phyloP scores from a whole-genome alignment of 176 grass and related monocot species.

The Calamus simplicifolius region DNA sequence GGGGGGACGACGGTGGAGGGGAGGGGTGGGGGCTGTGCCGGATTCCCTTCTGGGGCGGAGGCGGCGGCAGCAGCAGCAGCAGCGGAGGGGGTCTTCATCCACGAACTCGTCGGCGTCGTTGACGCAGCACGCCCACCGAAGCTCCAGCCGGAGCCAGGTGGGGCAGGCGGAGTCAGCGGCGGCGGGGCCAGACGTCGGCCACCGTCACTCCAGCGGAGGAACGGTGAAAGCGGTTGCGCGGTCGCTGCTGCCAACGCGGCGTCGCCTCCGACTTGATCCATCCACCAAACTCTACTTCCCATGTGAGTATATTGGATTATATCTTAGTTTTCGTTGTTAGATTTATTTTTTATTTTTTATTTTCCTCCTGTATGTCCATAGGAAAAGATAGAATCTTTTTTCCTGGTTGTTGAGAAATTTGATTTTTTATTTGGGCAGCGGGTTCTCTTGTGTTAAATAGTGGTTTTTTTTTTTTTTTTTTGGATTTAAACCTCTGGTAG shows the following conservation, averaged over 20 bases:
- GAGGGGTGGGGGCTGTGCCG: conserved; percentile 13
- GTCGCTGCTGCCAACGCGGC: conserved; percentile 63
- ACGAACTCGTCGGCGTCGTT: background rate
- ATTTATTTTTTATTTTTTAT: background rate
- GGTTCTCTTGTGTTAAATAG: no score
- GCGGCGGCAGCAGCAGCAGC: no score
- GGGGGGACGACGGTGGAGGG: background rate
- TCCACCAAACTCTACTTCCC: conserved; percentile 83
- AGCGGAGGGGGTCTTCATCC: conserved; percentile 7
- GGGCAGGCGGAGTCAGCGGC: background rate
- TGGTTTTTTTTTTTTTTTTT: no score
- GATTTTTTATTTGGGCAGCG: no score
- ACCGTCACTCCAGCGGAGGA: conserved; percentile 6
- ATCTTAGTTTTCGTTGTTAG: background rate
- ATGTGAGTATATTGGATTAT: conserved; percentile 28
- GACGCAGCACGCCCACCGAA: no score
- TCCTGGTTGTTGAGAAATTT: background rate
- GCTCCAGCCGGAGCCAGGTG: no score
- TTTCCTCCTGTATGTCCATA: background rate
- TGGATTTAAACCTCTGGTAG: no score
- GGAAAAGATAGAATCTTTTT: background rate
- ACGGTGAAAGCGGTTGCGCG: conserved; percentile 36
- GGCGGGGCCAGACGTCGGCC: conserved; percentile 1
- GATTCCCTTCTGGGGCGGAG: conserved; percentile 37
- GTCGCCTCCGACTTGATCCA: conserved; percentile 89